These are phyloP conservation scores for Neofusicoccum kwambonambiense DNA, from an alignment of 2,329 filamentous ascomycete genomes.

Conservation along the genomic window DNA sequence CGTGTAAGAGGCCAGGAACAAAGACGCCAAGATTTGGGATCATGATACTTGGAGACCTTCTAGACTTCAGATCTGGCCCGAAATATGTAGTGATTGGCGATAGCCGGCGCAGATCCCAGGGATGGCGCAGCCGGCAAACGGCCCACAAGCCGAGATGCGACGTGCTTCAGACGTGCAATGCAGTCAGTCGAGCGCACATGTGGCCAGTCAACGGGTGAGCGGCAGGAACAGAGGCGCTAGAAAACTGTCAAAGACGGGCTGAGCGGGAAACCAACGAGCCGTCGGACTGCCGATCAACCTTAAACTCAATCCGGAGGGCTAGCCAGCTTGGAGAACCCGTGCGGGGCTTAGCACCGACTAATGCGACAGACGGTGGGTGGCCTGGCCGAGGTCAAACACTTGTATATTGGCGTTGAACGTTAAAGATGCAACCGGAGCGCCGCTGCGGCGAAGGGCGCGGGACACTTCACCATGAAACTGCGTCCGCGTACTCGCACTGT, in stretches of 20 bases:
- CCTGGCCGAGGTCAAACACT: no score
- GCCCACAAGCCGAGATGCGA: neutral
- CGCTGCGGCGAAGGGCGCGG: no score
- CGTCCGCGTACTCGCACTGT: no score
- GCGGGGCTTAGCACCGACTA: no score
- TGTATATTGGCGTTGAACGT: no score
- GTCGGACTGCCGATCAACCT: neutral
- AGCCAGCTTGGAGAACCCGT: no score
- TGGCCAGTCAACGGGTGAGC: no score
- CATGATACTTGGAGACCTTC: neutral
- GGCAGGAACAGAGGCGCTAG: neutral
- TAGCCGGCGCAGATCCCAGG: neutral
- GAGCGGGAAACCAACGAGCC: neutral
- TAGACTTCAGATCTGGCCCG: neutral
- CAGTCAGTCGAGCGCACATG: neutral
- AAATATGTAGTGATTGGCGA: neutral
- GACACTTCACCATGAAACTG: no score
- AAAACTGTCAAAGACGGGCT: neutral
- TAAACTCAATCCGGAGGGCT: neutral
- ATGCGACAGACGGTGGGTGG: no score
- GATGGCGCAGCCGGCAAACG: neutral
- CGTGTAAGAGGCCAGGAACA: neutral
- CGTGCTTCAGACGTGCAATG: neutral
- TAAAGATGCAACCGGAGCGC: no score
- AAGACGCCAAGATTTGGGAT: neutral